Base-by-base conservation (phyloP, 169 alveolate species). In the Cryptosporidium meleagridis region DNA sequence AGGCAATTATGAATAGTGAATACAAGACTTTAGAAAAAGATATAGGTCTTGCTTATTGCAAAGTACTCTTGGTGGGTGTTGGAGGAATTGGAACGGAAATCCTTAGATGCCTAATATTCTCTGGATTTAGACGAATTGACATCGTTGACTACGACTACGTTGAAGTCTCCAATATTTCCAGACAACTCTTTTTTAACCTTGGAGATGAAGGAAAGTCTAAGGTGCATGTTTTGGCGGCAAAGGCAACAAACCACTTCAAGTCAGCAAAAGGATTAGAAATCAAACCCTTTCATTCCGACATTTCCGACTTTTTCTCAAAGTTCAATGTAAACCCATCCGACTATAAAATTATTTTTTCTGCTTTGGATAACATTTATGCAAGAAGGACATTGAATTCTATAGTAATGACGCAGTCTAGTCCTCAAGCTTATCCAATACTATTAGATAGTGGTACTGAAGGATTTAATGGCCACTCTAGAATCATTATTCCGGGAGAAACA, bases 11-110 rank as follows among this genome's bases (percentile, higher is more conserved):
- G 29, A 31, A 35, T 68, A 35, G 10, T 37, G 29, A 31, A n/a
- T 35, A 6, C n/a, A 35, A 0, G 72, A 3, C 53, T n/a, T 18
- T 33, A 2, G 23, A 31, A 35, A 65, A 35, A 37, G 51, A 26
- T 33, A n/a, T 65, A 9, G 53, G 18, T n/a, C 53, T 23, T n/a
- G n/a, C 72, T n/a, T 3, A 26, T 26, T 73, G 86, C 12, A 80
- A 51, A 51, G 70, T 80, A 14, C 33, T 80, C 33, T 31, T 80
- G 23, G 89, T 62, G 21, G 89, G 89, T 8, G 69, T 80, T 37
- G 89, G 89, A 18, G 89, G 89, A 39, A 53, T 80, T 62, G 89
- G 89, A 33, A 62, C 75, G 12, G 89, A 80, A 51, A 80, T 80
- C 14, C 75, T 80, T 4, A 61, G 45, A 14, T 44, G 68, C 33